A percentile compares a stretch with the other conserved stretches of the same genome.
These are phyloP conservation scores for Aquilaria malaccensis DNA, from an alignment of 345 rosid species.

Conservation along the genomic window DNA sequence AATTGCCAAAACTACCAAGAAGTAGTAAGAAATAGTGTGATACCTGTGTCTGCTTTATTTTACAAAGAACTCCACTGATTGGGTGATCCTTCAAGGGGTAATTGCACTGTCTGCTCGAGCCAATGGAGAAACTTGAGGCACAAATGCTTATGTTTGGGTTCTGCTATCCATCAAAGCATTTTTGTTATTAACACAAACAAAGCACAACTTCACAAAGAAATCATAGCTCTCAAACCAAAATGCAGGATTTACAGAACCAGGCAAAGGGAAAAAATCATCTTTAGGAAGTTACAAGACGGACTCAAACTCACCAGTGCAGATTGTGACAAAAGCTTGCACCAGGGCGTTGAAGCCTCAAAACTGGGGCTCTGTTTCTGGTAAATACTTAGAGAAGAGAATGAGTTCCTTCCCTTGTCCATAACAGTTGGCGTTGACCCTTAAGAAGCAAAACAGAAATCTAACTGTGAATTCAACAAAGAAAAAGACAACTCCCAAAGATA, in stretches of 20 bases:
- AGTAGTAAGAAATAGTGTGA: neutral
- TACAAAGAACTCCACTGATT: conserved; percentile 44
- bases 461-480: neutral
- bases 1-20: no score
- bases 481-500: no score
- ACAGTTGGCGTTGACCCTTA: conserved; percentile 49
- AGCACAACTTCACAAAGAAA: no score
- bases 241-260: neutral
- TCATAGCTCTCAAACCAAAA: no score
- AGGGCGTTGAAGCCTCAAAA: conserved; percentile 38
- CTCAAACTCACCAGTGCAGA: conserved; percentile 50
- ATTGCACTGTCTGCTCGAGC: conserved; percentile 49
- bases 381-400: conserved; percentile 36
- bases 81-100: conserved; percentile 44
- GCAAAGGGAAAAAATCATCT: neutral
- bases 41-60: conserved; percentile 65
- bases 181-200: no score
- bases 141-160: conserved; percentile 43
- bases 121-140: conserved; percentile 38
- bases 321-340: conserved; percentile 78
- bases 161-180: conserved; percentile 32
- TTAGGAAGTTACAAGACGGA: neutral
- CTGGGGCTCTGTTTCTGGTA: conserved; percentile 36
- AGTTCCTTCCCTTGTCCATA: conserved; percentile 47
- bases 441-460: conserved; percentile 8